Evolutionary conservation across 352 stramenopile species (phyloP).

Genomic region (Globisporangium emineosum): DNA sequence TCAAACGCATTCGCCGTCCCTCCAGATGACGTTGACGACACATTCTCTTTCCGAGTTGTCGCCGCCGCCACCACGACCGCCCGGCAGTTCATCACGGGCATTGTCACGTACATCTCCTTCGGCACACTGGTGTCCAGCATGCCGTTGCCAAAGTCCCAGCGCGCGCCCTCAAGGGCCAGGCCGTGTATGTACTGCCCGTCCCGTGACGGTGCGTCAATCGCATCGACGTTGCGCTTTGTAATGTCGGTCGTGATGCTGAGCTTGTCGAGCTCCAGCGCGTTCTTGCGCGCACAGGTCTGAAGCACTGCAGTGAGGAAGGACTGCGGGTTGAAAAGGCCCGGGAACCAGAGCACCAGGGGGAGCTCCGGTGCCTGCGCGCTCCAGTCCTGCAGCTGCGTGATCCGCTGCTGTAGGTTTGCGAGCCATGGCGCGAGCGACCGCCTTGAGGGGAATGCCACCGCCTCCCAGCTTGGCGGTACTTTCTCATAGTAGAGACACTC

Average conservation of each 20-base stretch:
- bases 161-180: slow-evolving; percentile 87
- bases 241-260: slow-evolving; percentile 77
- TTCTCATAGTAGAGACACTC: slow-evolving; percentile 72
- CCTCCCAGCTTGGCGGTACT: slow-evolving; percentile 73
- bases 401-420: slow-evolving; percentile 79
- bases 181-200: slow-evolving; percentile 91
- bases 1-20: slow-evolving; percentile 47
- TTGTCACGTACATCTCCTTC: slow-evolving; percentile 89
- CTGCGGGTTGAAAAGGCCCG: slow-evolving; percentile 82
- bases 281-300: slow-evolving; percentile 71
- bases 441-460: slow-evolving; percentile 73
- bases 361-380: slow-evolving; percentile 67
- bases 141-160: slow-evolving; percentile 80
- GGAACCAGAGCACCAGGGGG: slow-evolving; percentile 81
- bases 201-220: slow-evolving; percentile 75
- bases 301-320: slow-evolving; percentile 84
- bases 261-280: slow-evolving; percentile 81
- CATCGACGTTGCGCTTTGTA: slow-evolving; percentile 84
- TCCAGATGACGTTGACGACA: neutral
- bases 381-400: slow-evolving; percentile 88
- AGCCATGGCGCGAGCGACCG: slow-evolving; percentile 82
- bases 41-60: slow-evolving; percentile 3
- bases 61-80: slow-evolving; percentile 9
- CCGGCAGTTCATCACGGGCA: slow-evolving; percentile 91
- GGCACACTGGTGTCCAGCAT: slow-evolving; percentile 79